Evolutionary conservation across 192 early-diverging fungal genomes (phyloP), one percentile per base, ranked within the genome.

Genomic region (Entomortierella chlamydospora): DNA sequence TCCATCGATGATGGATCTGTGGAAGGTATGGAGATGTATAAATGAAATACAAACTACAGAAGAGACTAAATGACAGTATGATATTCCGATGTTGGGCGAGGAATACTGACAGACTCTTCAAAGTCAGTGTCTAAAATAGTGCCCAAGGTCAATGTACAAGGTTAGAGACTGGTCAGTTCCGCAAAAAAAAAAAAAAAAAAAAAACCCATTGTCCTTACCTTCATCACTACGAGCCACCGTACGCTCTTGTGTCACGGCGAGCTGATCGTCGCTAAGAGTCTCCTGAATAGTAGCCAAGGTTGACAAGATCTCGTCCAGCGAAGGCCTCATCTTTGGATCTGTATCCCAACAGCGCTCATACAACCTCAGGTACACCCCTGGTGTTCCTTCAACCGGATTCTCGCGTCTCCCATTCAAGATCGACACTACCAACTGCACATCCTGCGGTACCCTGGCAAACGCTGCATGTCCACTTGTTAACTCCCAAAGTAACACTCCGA

Each of bases 401-500:
- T 81, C 79, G 41, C 80, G 68, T 66, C 60, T 76, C 2, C 83
- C 83, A 49, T 79, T 72, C 41, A 79, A 26, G 11, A 73, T 79
- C 10, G 76, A 64, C 5, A 79, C 57, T 8, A 68, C 76, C 0
- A 79, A 26, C 20, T 64, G 76, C 4, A 79, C 68, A 61, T 79
- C 76, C 33, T 79, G 76, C 10, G 64, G 57, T 33, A 50, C 23
- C 17, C 51, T 57, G 12, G 63, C 30, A 42, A 80, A 83, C 1
- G 83, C 73, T 9, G 57, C 43, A 55, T 68, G 64, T 17, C 83
- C 77, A 12, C 72, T 72, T 18, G 83, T 81, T 47, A 84, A 39
- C 54, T 84, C 83, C 83, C 83, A 84, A 26, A 84, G 59, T 28
- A 84, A 34, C 9, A 84, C 83, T 17, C 83, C 83, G 15, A 84